Evolutionary conservation across 1,284 basidiomycete species (phyloP), one percentile per base, ranked within the genome.

Genomic region (Pseudozyma sp.): DNA sequence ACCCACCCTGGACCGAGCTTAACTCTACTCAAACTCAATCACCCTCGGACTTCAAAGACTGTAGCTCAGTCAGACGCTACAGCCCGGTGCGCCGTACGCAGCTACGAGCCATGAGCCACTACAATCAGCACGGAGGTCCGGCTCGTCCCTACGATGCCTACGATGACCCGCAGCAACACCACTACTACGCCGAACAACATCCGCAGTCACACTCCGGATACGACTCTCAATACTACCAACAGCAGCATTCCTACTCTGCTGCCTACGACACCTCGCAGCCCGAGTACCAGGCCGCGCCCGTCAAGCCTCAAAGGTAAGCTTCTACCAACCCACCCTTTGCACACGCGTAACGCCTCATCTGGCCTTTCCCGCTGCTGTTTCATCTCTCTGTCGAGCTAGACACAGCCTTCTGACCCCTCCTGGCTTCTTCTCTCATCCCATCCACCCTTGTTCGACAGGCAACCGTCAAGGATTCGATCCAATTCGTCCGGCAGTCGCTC

Each of bases 291-390:
- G 51, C 58, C 4, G 57, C 63, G 40, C 68, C 68, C 33, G 42
- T 66, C 54, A 71, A 57, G 45, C 63, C 63, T 44, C 54, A 54
- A 46, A 62, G 68, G 68, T 71, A 62, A 55, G 63, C 46, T 54
- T 45, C 30, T 33, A 13, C 5, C 24, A 24, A 24, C 24, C 24
- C 24, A 24, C 35, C 35, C 35, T 9, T 37, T 10, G 35, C 35
- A 37, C 35, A 37, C 4, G 35, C 35, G 8, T 14, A 10, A 14
- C 35, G 31, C 39, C 9, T 19, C 19, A 17, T 30, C 52, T 34
- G 24, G 31, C 52, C 30, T 10, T 24, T 29, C 34, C 29, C 34
- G 11, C 17, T n/a, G 34, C 50, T 11, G 49, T 51, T 54, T 54
- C 55, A 56, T 53, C 39, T 45, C 33, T 24, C 37, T 13, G 31